Evolutionary conservation across 345 rosid species (phyloP).

Genomic region (Pelargonium nanum): DNA sequence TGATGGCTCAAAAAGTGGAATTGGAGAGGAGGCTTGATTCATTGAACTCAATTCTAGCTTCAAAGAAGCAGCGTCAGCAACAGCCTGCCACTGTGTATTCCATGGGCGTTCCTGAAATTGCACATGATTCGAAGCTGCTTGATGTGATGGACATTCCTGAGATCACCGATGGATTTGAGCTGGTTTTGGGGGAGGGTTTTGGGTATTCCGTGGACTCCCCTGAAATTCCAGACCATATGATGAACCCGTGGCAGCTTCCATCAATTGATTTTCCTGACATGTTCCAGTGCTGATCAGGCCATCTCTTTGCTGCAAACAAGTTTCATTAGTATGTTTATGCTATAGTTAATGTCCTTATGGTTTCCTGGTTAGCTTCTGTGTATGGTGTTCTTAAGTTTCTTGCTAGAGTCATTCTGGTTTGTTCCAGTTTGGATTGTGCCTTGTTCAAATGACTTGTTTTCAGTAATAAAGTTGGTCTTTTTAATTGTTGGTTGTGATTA

Average conservation of each 20-base stretch:
- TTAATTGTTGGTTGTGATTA: too few relatives aligned
- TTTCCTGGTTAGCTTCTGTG: neutral
- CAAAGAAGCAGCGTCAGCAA: neutral
- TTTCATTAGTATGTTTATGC: neutral
- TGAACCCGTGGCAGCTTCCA: constrained; percentile 58
- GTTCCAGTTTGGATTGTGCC: neutral
- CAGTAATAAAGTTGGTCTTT: neutral
- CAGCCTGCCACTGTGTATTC: neutral
- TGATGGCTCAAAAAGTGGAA: constrained; percentile 61
- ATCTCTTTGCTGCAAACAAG: neutral
- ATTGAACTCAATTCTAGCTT: constrained; percentile 15
- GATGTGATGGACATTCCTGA: constrained; percentile 10
- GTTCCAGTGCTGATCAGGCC: constrained; percentile 24
- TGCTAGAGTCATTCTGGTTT: neutral
- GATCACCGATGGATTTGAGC: constrained; percentile 33
- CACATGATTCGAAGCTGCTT: neutral
- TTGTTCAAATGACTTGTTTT: neutral
- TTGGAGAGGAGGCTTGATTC: constrained; percentile 56
- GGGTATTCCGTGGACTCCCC: constrained; percentile 57
- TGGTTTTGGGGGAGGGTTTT: constrained; percentile 44
- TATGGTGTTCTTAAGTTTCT: neutral
- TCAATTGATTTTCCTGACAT: constrained; percentile 43
- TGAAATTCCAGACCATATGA: constrained; percentile 48
- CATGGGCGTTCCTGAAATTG: too few relatives aligned
- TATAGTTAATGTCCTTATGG: neutral